Evolutionary conservation across 495 filamentous ascomycete species (phyloP), one percentile per base, ranked within the genome.

Genomic region (Podospora sp.): DNA sequence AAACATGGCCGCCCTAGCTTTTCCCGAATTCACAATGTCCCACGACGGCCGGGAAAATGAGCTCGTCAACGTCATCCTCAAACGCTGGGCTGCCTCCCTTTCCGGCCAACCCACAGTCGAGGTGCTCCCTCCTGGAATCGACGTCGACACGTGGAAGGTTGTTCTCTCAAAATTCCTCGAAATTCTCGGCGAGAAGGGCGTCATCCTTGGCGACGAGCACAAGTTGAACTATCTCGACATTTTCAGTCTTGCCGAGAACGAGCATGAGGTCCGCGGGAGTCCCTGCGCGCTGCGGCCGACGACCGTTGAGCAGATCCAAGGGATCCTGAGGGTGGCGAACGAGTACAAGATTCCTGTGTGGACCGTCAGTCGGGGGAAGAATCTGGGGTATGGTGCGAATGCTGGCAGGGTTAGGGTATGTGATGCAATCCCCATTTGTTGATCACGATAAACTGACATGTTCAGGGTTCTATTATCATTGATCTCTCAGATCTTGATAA

Each of bases 401-500:
- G 21, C 60, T n/a, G 46, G 25, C 14, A 24, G 63, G 12, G 35
- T 65, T 51, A 27, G 27, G 24, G 63, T 65, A 60, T 59, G 63
- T 6, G 33, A 36, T 12, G 33, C 33, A 12, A 6, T 36, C 33
- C 12, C 6, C 12, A 12, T 6, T 12, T 12, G 33, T 12, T 5
- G 33, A 36, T 36, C 12, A 6, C 33, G 33, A 36, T 6, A 12
- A 6, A 12, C 33, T 36, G 33, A 36, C 12, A 36, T 36, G 33
- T 36, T 36, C 33, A 74, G 7, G 86, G 85, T 16, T 79, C 77
- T 51, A 75, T 87, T 1, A 81, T 83, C 16, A 53, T 88, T 5
- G 83, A 86, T 67, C 72, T 88, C 21, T 78, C 80, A 51, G 74
- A 79, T 46, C 86, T 87, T 83, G 81, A 84, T 69, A 80, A 77